A percentile compares a stretch with the other conserved stretches of the same genome.
These are phyloP conservation scores for Microcyclospora pomicola DNA, from an alignment of 2,329 filamentous ascomycete genomes.

Conservation along the genomic window DNA sequence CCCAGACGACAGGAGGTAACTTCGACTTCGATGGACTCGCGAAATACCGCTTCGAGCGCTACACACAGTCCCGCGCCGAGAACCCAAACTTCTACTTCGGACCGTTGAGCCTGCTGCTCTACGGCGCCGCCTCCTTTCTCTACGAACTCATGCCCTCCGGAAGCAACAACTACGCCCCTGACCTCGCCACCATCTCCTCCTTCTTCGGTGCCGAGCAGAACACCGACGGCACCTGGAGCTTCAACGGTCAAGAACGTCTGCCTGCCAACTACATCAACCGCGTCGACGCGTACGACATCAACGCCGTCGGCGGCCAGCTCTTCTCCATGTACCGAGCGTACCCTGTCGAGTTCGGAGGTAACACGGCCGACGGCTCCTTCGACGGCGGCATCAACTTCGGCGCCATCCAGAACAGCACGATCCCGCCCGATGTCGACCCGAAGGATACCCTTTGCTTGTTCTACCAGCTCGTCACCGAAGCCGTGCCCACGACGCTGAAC, in stretches of 20 bases:
- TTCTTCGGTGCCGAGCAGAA: constrained; percentile 31
- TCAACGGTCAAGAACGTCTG: constrained; percentile 26
- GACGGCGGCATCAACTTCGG: constrained; percentile 24
- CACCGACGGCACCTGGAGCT: constrained; percentile 25
- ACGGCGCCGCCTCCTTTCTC: constrained; percentile 30
- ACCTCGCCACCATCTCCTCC: constrained; percentile 23
- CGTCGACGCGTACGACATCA: constrained; percentile 22
- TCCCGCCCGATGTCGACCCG: constrained; percentile 16
- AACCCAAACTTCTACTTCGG: constrained; percentile 32
- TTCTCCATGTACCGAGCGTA: constrained; percentile 27
- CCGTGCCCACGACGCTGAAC: constrained; percentile 26
- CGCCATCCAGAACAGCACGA: constrained; percentile 26
- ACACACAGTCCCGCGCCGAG: constrained; percentile 24
- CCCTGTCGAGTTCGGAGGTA: constrained; percentile 20
- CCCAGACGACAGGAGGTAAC: constrained; percentile 19
- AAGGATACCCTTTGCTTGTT: constrained; percentile 26
- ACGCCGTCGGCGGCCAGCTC: constrained; percentile 27
- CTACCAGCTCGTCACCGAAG: constrained; percentile 29
- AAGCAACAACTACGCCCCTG: constrained; percentile 19
- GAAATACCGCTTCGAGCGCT: constrained; percentile 27
- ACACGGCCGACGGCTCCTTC: constrained; percentile 14
- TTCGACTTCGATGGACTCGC: constrained; percentile 27
- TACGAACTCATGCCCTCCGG: constrained; percentile 29
- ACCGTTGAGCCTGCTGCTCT: constrained; percentile 27
- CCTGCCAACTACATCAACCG: constrained; percentile 30